phyloP scores from a whole-genome alignment of 75 land plant species.

The Sequoia sempervirens region DNA sequence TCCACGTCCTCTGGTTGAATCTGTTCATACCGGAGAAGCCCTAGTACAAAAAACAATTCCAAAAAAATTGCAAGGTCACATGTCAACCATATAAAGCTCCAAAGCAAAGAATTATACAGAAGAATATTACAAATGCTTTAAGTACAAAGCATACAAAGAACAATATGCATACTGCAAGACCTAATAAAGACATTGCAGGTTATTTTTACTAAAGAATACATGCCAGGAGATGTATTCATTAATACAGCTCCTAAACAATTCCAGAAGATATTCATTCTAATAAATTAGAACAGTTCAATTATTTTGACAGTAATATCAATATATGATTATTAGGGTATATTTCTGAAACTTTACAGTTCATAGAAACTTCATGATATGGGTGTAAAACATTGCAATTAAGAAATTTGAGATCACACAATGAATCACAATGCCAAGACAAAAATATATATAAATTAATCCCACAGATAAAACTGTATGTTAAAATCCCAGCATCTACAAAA shows the following conservation, averaged over 20 bases:
- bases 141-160: background rate
- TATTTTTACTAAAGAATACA: background rate
- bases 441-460: background rate
- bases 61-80: background rate
- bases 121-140: background rate
- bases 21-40: slow-evolving; percentile 99
- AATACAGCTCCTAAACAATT: background rate
- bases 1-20: slow-evolving; percentile 92
- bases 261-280: background rate
- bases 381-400: background rate
- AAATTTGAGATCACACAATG: background rate
- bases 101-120: background rate
- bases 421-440: background rate
- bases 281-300: background rate
- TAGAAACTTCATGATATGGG: background rate
- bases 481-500: background rate
- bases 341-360: background rate
- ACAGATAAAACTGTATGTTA: too few relatives aligned
- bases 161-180: background rate
- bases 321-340: background rate
- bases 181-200: background rate
- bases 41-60: slow-evolving; percentile 30
- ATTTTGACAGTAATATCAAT: background rate
- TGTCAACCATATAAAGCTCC: background rate
- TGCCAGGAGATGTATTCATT: background rate